phyloP scores from a whole-genome alignment of 331 rosid species.

The Quercus tomentella region DNA sequence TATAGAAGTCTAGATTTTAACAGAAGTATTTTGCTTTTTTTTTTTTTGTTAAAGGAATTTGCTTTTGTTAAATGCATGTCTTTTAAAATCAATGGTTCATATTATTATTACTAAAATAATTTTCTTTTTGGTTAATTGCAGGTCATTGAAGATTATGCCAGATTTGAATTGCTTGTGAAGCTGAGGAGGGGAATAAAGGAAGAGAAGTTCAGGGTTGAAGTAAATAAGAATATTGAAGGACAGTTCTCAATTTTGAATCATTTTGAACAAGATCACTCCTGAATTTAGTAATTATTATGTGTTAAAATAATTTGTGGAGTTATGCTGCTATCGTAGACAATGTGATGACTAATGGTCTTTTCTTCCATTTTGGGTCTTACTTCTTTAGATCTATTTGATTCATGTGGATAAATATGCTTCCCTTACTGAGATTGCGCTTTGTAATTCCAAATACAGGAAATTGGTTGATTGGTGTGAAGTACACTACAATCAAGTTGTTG shows the following conservation, averaged over 20 bases:
- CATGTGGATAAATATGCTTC: too few relatives aligned
- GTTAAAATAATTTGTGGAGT: background rate
- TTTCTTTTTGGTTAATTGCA: slow-evolving; percentile 16
- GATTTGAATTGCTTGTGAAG: slow-evolving; percentile 34
- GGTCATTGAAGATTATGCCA: slow-evolving; percentile 46
- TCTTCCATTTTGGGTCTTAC: background rate
- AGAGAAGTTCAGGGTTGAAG: slow-evolving; percentile 32
- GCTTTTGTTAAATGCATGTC: background rate
- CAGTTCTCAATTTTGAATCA: slow-evolving; percentile 18
- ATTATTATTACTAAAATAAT: background rate
- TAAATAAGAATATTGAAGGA: slow-evolving; percentile 26
- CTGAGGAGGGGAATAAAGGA: slow-evolving; percentile 28
- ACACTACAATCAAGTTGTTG: too few relatives aligned
- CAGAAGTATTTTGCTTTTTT: background rate
- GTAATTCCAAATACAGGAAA: too few relatives aligned
- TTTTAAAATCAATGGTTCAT: background rate
- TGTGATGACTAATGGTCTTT: background rate
- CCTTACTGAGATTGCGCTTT: too few relatives aligned
- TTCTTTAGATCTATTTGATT: too few relatives aligned
- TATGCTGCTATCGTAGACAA: background rate
- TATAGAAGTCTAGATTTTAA: background rate
- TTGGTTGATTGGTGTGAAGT: too few relatives aligned
- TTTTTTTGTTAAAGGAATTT: background rate
- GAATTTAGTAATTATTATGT: background rate
- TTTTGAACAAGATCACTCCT: slow-evolving; percentile 24